Conservation (phyloP, 495 filamentous ascomycete species). For the Annulohypoxylon maeteangense region DNA sequence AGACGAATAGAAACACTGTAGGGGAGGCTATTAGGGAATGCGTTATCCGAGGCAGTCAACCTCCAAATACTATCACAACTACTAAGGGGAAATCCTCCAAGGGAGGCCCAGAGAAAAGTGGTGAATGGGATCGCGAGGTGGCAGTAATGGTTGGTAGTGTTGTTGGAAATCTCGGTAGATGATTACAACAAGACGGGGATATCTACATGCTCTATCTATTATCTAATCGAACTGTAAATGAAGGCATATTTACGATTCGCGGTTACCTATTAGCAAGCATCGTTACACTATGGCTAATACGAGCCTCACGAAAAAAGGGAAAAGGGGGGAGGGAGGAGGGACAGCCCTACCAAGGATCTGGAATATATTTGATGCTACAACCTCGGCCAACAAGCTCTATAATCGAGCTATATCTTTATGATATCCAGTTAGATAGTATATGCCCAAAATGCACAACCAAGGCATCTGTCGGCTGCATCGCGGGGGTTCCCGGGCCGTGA, state of each 20-base stretch:
- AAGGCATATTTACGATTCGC: neutral
- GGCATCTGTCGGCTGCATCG: neutral
- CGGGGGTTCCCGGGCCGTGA: conserved; percentile 21
- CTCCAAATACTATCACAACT: conserved; percentile 58
- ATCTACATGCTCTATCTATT: neutral
- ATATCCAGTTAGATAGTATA: neutral
- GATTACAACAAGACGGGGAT: conserved; percentile 10
- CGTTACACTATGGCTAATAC: neutral
- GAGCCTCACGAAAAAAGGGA: neutral
- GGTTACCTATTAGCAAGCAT: neutral
- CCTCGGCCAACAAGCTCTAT: neutral
- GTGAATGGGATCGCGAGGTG: conserved; percentile 86
- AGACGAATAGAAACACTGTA: conserved; percentile 77
- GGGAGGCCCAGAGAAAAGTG: conserved; percentile 55
- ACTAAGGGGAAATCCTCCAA: conserved; percentile 53
- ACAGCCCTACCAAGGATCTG: neutral
- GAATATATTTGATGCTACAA: neutral
- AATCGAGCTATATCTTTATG: neutral
- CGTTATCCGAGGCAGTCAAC: conserved; percentile 77
- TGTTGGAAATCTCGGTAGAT: conserved; percentile 57
- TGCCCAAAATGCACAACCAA: neutral
- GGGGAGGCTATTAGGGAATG: conserved; percentile 82
- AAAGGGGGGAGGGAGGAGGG: neutral
- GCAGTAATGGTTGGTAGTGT: conserved; percentile 93
- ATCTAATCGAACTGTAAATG: neutral